These are phyloP conservation scores for Suillus occidentalis DNA, from an alignment of 768 basidiomycete genomes.

Conservation along the genomic window DNA sequence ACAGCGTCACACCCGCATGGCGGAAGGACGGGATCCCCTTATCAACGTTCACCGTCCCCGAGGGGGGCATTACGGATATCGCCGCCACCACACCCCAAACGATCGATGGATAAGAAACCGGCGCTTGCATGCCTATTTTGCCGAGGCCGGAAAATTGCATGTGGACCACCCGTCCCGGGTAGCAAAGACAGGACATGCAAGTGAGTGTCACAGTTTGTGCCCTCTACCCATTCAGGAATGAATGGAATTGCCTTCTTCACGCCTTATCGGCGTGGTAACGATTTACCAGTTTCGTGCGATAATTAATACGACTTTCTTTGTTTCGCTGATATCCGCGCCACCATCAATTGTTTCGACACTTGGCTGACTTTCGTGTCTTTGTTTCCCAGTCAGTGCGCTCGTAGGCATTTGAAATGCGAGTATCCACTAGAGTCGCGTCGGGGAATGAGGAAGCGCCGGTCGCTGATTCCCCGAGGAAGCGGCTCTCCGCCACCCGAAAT, in stretches of 20 bases:
- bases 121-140: conserved; percentile 66
- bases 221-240: conserved; percentile 1
- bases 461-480: conserved; percentile 32
- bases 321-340: conserved; percentile 29
- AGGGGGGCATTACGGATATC: conserved; percentile 18
- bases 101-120: conserved; percentile 50
- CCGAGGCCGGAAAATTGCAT: conserved; percentile 68
- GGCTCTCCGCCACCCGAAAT: conserved; percentile 27
- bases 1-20: conserved; percentile 20
- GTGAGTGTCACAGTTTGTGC: conserved; percentile 41
- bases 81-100: conserved; percentile 23
- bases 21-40: conserved; percentile 10
- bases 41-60: conserved; percentile 30
- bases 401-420: conserved; percentile 67
- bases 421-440: conserved; percentile 71
- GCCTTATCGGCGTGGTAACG: conserved; percentile 15
- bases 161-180: conserved; percentile 55
- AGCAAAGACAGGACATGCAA: conserved; percentile 63
- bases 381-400: conserved; percentile 63
- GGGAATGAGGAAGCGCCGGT: conserved; percentile 54
- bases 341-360: conserved; percentile 10
- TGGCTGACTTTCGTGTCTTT: conserved; percentile 25
- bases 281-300: conserved; percentile 14
- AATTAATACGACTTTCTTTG: not conserved
- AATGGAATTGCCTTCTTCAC: not conserved